Evolutionary conservation across 2,329 filamentous ascomycete species (phyloP), one percentile per base, ranked within the genome.

Genomic region (Myriosclerotinia curreyana): DNA sequence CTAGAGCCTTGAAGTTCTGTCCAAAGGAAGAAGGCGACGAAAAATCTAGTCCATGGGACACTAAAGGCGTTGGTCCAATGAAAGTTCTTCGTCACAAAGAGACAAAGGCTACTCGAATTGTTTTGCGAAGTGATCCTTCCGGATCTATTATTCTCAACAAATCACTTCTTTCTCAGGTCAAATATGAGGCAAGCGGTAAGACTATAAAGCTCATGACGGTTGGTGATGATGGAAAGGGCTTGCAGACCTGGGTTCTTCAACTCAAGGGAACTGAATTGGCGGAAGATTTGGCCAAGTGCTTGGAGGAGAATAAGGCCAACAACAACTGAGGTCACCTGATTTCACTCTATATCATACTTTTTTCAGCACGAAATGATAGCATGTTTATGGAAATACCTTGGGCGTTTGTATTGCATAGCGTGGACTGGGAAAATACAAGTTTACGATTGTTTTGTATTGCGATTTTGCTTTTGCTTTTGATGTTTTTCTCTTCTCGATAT

Each of bases 81-180:
- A 87, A 89, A 48, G 74, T 96, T 17, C 79, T 96, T 66, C 88
- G 89, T 76, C 83, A 94, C 78, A 89, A 90, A 74, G 81, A 82
- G 20, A 90, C 86, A 0, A 85, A 83, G 25, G 81, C 82, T 36
- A 83, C 87, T 5, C 85, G 91, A 49, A 78, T 95, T 53, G 77
- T 96, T 25, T 77, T 93, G 67, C 86, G 91, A 58, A 85, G 85
- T n/a, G 89, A 92, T 68, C 90, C 90, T 0, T 83, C 86, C 67
- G 91, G 91, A 20, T 84, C 88, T 48, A 80, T 94, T 54, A 83
- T 89, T 4, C 78, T 96, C 71, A 96, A 96, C 77, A 84, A 87
- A 69, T 76, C 80, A 25, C 75, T 93, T 56, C 76, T 91, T 42
- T 78, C 84, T 2, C 78, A 81, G n/a, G 76, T 86, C 60, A 79